Evolutionary conservation across 306 rosid species (phyloP).

Genomic region (Acmispon strigosus): DNA sequence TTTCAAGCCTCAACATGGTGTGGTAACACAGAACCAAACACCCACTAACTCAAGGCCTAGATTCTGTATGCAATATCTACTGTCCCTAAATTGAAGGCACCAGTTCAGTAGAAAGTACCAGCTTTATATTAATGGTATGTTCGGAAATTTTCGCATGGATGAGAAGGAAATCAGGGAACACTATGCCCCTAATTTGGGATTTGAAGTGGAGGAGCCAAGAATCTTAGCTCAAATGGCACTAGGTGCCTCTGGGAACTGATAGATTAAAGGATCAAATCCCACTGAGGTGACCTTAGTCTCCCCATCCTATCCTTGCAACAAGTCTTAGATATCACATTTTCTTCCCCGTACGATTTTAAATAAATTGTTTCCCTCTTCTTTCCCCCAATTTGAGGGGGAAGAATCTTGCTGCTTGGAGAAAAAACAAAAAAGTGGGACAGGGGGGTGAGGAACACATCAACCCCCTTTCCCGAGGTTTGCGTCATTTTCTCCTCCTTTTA

Average conservation of each 20-base stretch:
- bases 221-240: background rate
- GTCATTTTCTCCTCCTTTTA: background rate
- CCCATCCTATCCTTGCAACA: background rate
- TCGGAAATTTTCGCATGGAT: background rate
- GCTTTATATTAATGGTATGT: background rate
- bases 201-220: background rate
- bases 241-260: background rate
- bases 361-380: background rate
- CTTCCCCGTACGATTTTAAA: background rate
- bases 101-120: background rate
- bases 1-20: no score
- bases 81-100: background rate
- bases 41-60: background rate
- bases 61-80: background rate
- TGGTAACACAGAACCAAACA: no score
- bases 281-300: background rate
- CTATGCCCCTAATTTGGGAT: background rate
- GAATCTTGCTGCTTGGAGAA: background rate
- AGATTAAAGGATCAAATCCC: background rate
- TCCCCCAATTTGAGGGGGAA: background rate
- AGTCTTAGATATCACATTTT: background rate
- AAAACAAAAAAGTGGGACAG: background rate
- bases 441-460: background rate
- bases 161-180: background rate
- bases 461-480: background rate